Base-by-base conservation (phyloP, 306 rosid species). In the Pterocarpus macrocarpus region DNA sequence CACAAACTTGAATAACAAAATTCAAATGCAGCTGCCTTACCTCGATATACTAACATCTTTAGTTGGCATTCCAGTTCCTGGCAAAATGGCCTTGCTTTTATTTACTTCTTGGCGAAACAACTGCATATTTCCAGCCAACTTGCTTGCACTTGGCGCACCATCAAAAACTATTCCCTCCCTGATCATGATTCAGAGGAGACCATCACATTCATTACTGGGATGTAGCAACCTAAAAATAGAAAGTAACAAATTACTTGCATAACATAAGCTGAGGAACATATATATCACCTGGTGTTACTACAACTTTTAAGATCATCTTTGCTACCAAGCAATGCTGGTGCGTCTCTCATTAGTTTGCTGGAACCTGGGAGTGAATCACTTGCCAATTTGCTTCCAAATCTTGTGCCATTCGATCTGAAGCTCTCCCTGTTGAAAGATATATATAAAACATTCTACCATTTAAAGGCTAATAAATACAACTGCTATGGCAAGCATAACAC, bases 141-240 rank as follows among this genome's bases (percentile, higher is more conserved):
- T 91, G 17, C 84, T 16, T 67, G 75, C 71, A 49, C 83, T 87
- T 72, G 75, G 77, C 13, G 34, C 59, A 72, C 32, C 85, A 83
- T 81, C 86, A 71, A 87, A 91, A 76, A 41, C 70, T 61, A 71
- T 56, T 68, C 80, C 86, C 73, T 87, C 91, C 79, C 90, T 88
- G 85, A 61, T 73, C 63, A 84, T 73, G 81, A 83, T 84, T 85
- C 77, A 66, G 74, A 86, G 76, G 76, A 41, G 78, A 52, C 64
- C 67, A 47, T 75, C 58, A 65, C 78, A 73, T 65, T 81, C 73
- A 63, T 58, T 78, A 39, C 50, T 55, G 58, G 55, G 47, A 77
- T 53, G 33, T 69, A 73, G 64, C 67, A 72, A 36, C 44, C 63
- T 34, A 63, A 75, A 44, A 67, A 71, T 30, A 75, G 71, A 82